Percentiles rank a stretch among this genome's conserved stretches.
Evolutionary conservation across 2,329 filamentous ascomycete genomes (phyloP).

Genomic region (Pseudonectria buxi): DNA sequence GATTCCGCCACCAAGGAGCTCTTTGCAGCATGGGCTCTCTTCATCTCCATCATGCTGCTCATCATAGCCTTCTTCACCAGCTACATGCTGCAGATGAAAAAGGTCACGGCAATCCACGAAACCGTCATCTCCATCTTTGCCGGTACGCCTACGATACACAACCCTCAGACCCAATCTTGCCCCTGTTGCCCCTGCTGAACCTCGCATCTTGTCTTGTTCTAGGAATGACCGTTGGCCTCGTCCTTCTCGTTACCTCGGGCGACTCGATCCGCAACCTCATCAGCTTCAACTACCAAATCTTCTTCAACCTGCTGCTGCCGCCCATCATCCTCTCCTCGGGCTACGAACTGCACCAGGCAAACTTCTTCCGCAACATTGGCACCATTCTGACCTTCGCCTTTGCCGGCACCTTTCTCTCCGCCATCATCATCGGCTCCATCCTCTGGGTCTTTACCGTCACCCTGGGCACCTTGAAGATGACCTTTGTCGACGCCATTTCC

Average conservation of each 20-base stretch:
- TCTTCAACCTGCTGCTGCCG: slow-evolving; percentile 97
- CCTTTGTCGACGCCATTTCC: slow-evolving; percentile 91
- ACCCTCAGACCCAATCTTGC: no score
- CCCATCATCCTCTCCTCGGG: slow-evolving; percentile 96
- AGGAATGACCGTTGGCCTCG: slow-evolving; percentile 93
- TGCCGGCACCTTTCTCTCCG: slow-evolving; percentile 92
- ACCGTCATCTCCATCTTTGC: slow-evolving; percentile 98
- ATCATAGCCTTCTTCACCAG: slow-evolving; percentile 94
- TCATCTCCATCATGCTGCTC: slow-evolving; percentile 91
- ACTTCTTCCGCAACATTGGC: slow-evolving; percentile 98
- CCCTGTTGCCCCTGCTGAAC: slow-evolving; percentile 20
- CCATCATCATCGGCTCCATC: slow-evolving; percentile 84
- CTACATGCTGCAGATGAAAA: slow-evolving; percentile 93
- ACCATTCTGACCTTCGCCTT: slow-evolving; percentile 97
- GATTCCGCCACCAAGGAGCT: slow-evolving; percentile 91
- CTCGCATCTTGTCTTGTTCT: neutral
- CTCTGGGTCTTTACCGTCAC: slow-evolving; percentile 85
- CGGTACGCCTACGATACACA: slow-evolving; percentile 40
- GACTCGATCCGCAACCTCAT: slow-evolving; percentile 84
- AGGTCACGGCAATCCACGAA: slow-evolving; percentile 95
- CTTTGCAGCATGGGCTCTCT: slow-evolving; percentile 91
- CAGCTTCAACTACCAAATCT: slow-evolving; percentile 98
- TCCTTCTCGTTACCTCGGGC: slow-evolving; percentile 74
- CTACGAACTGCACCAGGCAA: slow-evolving; percentile 95
- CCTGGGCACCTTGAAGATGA: slow-evolving; percentile 75